These are phyloP conservation scores for Aspergillus ochraceoroseus DNA, from an alignment of 2,329 filamentous ascomycete species.

Conservation along the genomic window DNA sequence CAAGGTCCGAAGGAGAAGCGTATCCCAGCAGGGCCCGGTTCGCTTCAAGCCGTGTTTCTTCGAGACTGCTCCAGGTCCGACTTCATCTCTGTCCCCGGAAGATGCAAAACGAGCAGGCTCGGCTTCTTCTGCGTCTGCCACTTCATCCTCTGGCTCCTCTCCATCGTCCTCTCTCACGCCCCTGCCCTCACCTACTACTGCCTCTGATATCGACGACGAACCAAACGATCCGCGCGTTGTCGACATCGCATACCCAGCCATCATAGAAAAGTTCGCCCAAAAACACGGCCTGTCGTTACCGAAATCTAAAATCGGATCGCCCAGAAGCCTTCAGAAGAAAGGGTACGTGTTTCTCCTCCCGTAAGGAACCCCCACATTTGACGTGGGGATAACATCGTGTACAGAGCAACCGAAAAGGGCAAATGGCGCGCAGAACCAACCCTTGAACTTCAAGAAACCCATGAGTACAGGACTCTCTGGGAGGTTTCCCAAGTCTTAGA, in stretches of 20 bases:
- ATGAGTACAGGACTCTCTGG: not conserved
- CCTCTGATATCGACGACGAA: too few relatives aligned
- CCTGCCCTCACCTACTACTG: not conserved
- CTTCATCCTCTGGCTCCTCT: not conserved
- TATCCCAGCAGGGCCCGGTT: not conserved
- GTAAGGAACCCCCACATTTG: not conserved
- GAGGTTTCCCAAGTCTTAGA: constrained; percentile 9
- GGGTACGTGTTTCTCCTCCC: not conserved
- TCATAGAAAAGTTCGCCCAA: not conserved
- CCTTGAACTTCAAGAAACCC: constrained; percentile 1
- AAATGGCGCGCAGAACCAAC: not conserved
- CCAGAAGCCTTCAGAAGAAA: not conserved
- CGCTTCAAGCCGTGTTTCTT: constrained; percentile 4
- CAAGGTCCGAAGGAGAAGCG: not conserved
- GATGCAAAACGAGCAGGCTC: constrained; percentile 2
- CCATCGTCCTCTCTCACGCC: not conserved
- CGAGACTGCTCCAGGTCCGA: not conserved
- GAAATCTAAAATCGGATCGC: not conserved
- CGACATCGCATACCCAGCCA: not conserved
- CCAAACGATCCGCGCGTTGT: too few relatives aligned
- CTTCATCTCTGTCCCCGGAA: not conserved
- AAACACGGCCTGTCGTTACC: not conserved
- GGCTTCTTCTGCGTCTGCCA: not conserved
- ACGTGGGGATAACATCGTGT: not conserved
- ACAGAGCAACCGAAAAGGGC: constrained; percentile 4